Percentiles rank a stretch among this genome's conserved stretches.
Evolutionary conservation across 2,329 filamentous ascomycete genomes (phyloP).

Genomic region (Mycogone perniciosa): DNA sequence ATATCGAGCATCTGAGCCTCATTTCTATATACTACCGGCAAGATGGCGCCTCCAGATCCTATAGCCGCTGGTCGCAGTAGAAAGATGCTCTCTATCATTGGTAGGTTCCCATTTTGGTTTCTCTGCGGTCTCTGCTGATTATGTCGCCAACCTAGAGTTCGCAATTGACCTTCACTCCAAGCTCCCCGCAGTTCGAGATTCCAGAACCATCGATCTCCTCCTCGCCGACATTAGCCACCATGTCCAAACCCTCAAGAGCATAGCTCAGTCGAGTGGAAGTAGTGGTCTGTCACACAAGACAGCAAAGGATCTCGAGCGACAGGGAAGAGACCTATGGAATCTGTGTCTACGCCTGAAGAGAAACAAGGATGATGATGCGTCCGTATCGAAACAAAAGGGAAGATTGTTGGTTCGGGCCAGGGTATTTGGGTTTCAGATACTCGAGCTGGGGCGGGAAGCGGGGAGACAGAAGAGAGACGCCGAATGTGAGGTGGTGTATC

Average conservation of each 20-base stretch:
- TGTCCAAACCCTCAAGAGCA: constrained; percentile 18
- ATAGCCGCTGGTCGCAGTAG: constrained; percentile 16
- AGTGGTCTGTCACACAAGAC: background rate
- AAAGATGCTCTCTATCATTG: constrained; percentile 19
- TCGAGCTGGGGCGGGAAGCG: constrained; percentile 49
- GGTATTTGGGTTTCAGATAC: constrained; percentile 58
- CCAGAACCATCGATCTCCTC: constrained; percentile 38
- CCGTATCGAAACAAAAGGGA: constrained; percentile 16
- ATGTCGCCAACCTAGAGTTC: constrained; percentile 21
- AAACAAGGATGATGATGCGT: constrained; percentile 17
- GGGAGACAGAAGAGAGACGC: constrained; percentile 20
- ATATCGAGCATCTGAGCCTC: too few relatives aligned
- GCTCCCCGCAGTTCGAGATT: constrained; percentile 15
- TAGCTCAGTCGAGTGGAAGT: constrained; percentile 6
- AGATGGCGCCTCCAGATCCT: constrained; percentile 19
- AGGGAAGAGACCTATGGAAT: constrained; percentile 62
- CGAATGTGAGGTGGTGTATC: constrained; percentile 41
- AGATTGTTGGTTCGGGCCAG: constrained; percentile 36
- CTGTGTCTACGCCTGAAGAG: constrained; percentile 47
- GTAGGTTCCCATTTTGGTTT: background rate
- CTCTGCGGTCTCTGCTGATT: background rate
- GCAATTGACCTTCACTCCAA: constrained; percentile 20
- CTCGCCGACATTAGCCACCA: constrained; percentile 25
- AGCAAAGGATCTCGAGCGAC: constrained; percentile 43
- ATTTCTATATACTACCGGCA: background rate